These are phyloP conservation scores for Rhizopogon roseolus DNA, from an alignment of 768 basidiomycete genomes.

Conservation along the genomic window DNA sequence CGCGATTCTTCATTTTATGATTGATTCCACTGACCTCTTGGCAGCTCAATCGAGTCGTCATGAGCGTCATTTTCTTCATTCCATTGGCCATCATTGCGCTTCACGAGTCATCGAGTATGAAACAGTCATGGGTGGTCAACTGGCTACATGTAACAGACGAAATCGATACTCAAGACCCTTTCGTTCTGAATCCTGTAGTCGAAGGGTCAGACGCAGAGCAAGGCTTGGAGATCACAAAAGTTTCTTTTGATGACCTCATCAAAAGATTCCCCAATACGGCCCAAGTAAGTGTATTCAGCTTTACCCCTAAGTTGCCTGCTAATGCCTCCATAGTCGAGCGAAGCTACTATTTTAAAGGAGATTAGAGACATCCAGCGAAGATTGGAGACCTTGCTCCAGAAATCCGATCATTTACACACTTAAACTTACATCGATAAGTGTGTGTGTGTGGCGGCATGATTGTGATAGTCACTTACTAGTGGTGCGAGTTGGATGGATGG, in stretches of 20 bases:
- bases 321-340: slow-evolving; percentile 52
- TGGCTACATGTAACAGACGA: slow-evolving; percentile 65
- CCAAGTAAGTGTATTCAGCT: slow-evolving; percentile 44
- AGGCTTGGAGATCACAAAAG: slow-evolving; percentile 64
- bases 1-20: background rate
- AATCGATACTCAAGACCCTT: slow-evolving; percentile 49
- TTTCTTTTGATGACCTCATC: slow-evolving; percentile 65
- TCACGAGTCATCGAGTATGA: slow-evolving; percentile 58
- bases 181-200: slow-evolving; percentile 55
- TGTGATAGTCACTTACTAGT: background rate
- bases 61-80: slow-evolving; percentile 77
- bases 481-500: background rate
- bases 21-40: slow-evolving; percentile 2
- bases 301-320: slow-evolving; percentile 2
- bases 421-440: slow-evolving; percentile 2
- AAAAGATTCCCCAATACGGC: slow-evolving; percentile 69
- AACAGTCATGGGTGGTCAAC: slow-evolving; percentile 58
- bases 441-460: background rate
- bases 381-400: slow-evolving; percentile 32
- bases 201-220: slow-evolving; percentile 46
- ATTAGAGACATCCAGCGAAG: slow-evolving; percentile 48
- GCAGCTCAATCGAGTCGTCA: slow-evolving; percentile 73
- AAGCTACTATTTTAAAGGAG: slow-evolving; percentile 62
- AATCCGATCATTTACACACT: slow-evolving; percentile 25
- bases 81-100: slow-evolving; percentile 73